Evolutionary conservation across 2,329 filamentous ascomycete genomes (phyloP), one percentile per base, ranked within the genome.

Genomic region (Coniochaeta sp.): DNA sequence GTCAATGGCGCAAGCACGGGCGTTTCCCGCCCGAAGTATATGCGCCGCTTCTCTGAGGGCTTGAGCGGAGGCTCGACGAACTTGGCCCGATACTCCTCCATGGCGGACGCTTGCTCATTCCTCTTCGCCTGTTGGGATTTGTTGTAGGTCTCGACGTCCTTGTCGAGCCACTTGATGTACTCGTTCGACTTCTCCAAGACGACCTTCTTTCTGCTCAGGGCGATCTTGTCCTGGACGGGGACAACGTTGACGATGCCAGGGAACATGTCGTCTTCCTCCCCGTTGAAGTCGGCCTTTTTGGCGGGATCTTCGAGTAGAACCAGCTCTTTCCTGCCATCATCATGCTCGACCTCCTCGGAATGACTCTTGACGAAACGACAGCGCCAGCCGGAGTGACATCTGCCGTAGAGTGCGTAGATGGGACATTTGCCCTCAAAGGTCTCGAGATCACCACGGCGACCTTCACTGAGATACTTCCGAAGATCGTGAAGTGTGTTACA

Each of bases 21-120:
- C 1, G 94, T 99, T 66, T 97, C 92, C 1, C 86, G 83, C 6
- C 91, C 91, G 68, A 97, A 97, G 71, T 99, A 97, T 52, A 99
- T 77, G 49, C 85, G 83, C 53, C 94, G 82, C 74, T 99, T 99
- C 72, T 99, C 94, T 0, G 92, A 96, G 1, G 94, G 85, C 63
- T 87, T 82, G 63, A 96, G 85, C 0, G 92, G 92, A 22, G 90
- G 85, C 54, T 97, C 91, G n/a, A 83, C 78, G 65, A 87, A 97
- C 53, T 79, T 78, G 7, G 94, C 92, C 50, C 89, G 81, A 55
- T 87, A 82, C 49, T 96, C 91, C 54, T 87, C 73, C 30, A 72
- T 70, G n/a, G 67, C 66, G 50, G 75, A 57, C 30, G 65, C 63
- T 16, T 61, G 60, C 8, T 61, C 63, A 14, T 67, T 66, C 33